A percentile compares a stretch with the other conserved stretches of the same genome.
Evolutionary conservation across 164 flowering plant species (phyloP).

Genomic region (Cinnamomum chago): DNA sequence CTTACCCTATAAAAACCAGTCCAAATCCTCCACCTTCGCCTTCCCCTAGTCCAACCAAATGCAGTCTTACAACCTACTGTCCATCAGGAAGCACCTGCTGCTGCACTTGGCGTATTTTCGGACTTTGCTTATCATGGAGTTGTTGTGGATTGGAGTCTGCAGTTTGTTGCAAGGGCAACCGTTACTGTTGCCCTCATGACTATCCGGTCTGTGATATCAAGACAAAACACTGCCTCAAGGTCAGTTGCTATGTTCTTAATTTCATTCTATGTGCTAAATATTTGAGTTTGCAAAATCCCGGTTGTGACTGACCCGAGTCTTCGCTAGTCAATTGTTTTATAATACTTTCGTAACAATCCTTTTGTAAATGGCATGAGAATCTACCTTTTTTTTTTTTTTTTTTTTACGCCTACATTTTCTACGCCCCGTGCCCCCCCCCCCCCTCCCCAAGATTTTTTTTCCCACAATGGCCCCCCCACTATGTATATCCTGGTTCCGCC

Average conservation of each 20-base stretch:
- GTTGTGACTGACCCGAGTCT: neutral
- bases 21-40: slow-evolving; percentile 89
- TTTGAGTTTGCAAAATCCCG: neutral
- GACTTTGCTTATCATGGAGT: slow-evolving; percentile 78
- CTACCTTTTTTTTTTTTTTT: too few relatives aligned
- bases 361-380: too few relatives aligned
- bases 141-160: slow-evolving; percentile 71
- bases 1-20: slow-evolving; percentile 77
- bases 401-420: too few relatives aligned
- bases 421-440: too few relatives aligned
- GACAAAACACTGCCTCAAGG: slow-evolving; percentile 67
- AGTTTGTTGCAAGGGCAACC: slow-evolving; percentile 73
- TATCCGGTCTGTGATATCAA: slow-evolving; percentile 73
- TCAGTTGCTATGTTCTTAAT: slow-evolving; percentile 8
- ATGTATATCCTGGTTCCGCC: neutral
- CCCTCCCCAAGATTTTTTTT: too few relatives aligned
- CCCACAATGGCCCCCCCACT: neutral
- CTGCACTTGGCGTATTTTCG: slow-evolving; percentile 49
- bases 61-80: slow-evolving; percentile 54
- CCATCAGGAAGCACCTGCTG: slow-evolving; percentile 79
- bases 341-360: neutral
- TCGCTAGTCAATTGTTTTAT: neutral
- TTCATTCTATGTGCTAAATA: neutral
- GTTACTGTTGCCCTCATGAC: slow-evolving; percentile 77
- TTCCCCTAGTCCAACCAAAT: slow-evolving; percentile 67